These are phyloP conservation scores for Volvox reticuliferus DNA, from an alignment of 139 green algal genomes.

Conservation along the genomic window DNA sequence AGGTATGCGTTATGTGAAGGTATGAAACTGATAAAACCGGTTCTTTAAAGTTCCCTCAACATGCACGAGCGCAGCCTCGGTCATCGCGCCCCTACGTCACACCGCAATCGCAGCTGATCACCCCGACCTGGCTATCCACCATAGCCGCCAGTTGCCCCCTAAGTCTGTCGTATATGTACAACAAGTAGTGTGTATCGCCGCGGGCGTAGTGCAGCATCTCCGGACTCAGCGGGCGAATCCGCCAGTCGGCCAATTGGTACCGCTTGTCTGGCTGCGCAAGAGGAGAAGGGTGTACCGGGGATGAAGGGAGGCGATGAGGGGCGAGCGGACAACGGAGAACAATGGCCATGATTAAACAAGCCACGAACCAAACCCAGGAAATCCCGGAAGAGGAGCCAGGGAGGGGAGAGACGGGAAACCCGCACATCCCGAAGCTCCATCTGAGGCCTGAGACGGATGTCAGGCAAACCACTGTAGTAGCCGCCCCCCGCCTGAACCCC, in stretches of 20 bases:
- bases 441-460: too few species aligned
- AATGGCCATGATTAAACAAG: neutral
- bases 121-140: slow-evolving; percentile 2
- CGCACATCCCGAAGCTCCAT: too few species aligned
- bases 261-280: slow-evolving; percentile 72
- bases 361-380: neutral
- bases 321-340: neutral
- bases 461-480: too few species aligned
- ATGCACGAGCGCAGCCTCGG: neutral
- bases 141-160: slow-evolving; percentile 55
- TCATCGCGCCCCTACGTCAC: neutral
- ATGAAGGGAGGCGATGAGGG: neutral
- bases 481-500: too few species aligned
- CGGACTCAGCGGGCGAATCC: slow-evolving; percentile 81
- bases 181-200: slow-evolving; percentile 94
- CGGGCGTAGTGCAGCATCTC: slow-evolving; percentile 92
- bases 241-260: slow-evolving; percentile 97
- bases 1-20: neutral
- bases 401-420: too few species aligned
- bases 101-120: neutral
- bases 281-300: neutral
- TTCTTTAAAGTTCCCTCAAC: neutral
- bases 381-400: too few species aligned
- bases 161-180: slow-evolving; percentile 91
- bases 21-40: neutral